These are phyloP conservation scores for Nadsonia commutata DNA, from an alignment of 1,139 yeast species.

Conservation along the genomic window DNA sequence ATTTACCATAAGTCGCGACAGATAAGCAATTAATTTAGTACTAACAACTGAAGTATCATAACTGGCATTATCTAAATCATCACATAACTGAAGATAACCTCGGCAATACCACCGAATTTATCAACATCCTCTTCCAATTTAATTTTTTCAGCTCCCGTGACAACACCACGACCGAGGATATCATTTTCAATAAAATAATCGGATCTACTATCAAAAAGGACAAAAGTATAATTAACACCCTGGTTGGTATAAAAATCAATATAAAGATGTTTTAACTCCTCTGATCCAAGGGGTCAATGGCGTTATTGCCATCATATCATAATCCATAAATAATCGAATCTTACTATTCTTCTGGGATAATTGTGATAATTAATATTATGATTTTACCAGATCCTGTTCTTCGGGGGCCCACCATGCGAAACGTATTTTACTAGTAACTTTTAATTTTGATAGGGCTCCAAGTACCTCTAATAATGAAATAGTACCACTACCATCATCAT, in stretches of 20 bases:
- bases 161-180: slow-evolving; percentile 92
- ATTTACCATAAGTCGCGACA: slow-evolving; percentile 68
- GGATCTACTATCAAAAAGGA: slow-evolving; percentile 89
- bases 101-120: slow-evolving; percentile 51
- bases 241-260: slow-evolving; percentile 36
- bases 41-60: slow-evolving; percentile 77
- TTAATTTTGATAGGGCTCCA: slow-evolving; percentile 54
- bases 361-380: slow-evolving; percentile 55
- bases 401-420: slow-evolving; percentile 99
- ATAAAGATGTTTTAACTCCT: slow-evolving; percentile 53
- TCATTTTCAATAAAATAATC: slow-evolving; percentile 82
- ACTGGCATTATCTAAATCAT: slow-evolving; percentile 58
- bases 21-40: slow-evolving; percentile 84
- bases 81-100: slow-evolving; percentile 83
- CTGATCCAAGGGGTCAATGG: slow-evolving; percentile 75
- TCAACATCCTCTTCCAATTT: slow-evolving; percentile 44
- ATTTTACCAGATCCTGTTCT: slow-evolving; percentile 87
- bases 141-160: slow-evolving; percentile 82
- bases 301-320: slow-evolving; percentile 82
- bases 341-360: slow-evolving; percentile 53
- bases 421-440: slow-evolving; percentile 74
- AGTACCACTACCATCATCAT: slow-evolving; percentile 89
- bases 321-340: slow-evolving; percentile 83
- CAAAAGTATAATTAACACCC: slow-evolving; percentile 62
- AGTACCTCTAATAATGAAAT: slow-evolving; percentile 78